Conservation (phyloP, 257 asterid genomes). For the Capsicum pubescens region DNA sequence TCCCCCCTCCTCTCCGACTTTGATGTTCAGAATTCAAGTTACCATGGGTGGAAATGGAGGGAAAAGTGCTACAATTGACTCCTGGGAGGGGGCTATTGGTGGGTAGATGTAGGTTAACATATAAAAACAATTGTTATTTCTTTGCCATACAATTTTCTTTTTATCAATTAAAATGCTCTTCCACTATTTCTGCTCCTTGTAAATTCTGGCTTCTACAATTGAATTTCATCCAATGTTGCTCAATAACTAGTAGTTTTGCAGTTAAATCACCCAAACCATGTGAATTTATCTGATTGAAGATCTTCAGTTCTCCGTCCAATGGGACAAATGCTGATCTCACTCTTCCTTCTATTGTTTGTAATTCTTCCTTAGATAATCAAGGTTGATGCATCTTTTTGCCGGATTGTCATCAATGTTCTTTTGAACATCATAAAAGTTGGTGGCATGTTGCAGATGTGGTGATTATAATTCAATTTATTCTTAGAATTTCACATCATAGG, state of each 20-base stretch:
- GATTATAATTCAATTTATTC: not conserved
- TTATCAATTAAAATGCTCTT: not conserved
- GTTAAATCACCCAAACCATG: conserved; percentile 16
- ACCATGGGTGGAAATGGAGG: not conserved
- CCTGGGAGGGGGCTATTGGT: not conserved
- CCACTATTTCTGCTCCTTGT: not conserved
- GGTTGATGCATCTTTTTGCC: conserved; percentile 15
- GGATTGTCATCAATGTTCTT: not conserved
- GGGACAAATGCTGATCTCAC: not conserved
- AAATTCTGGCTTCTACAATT: conserved; percentile 1
- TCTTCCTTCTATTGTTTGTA: not conserved
- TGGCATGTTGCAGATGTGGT: not conserved
- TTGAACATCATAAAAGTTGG: conserved; percentile 1
- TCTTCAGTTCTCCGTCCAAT: not conserved
- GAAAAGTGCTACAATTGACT: conserved; percentile 23
- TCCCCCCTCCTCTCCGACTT: too few relatives aligned
- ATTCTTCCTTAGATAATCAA: not conserved
- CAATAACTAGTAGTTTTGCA: not conserved
- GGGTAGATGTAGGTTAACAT: not conserved
- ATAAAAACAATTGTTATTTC: not conserved
- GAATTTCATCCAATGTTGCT: not conserved
- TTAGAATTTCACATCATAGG: not conserved
- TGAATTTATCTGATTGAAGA: not conserved
- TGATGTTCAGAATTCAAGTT: not conserved
- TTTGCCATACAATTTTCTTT: not conserved